Conservation (phyloP, 345 rosid species). For the Populus deltoides region DNA sequence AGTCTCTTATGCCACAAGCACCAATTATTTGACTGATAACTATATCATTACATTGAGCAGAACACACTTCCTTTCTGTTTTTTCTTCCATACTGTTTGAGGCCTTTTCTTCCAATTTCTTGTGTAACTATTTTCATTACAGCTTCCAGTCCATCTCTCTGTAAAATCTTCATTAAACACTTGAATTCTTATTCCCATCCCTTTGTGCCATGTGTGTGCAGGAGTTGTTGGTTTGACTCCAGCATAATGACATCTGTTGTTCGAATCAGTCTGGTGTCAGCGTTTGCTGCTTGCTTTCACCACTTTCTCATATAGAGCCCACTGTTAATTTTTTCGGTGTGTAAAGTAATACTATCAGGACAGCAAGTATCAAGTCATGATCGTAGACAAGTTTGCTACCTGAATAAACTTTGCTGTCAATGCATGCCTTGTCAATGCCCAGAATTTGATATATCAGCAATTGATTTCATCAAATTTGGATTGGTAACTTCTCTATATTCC, state of each 20-base stretch:
- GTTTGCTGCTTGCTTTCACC: constrained; percentile 22
- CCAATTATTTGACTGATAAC: not conserved
- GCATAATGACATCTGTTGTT: constrained; percentile 15
- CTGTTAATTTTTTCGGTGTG: not conserved
- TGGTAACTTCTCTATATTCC: not conserved
- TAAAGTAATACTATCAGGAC: constrained; percentile 18
- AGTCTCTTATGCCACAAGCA: not conserved
- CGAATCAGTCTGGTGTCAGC: constrained; percentile 1
- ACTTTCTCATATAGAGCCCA: constrained; percentile 16
- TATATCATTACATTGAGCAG: not conserved
- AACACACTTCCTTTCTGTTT: not conserved
- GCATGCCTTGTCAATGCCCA: constrained; percentile 10
- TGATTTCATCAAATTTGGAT: not conserved
- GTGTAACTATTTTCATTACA: not conserved
- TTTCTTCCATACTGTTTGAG: not conserved
- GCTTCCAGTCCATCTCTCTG: not conserved
- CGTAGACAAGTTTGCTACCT: constrained; percentile 2
- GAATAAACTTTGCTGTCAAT: constrained; percentile 13
- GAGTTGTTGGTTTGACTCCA: constrained; percentile 79
- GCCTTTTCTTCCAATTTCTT: not conserved
- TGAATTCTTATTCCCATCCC: not conserved
- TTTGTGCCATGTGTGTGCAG: constrained; percentile 34
- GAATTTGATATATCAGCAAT: not conserved
- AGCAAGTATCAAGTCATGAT: constrained; percentile 10
- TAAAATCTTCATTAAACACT: not conserved